Base-by-base conservation (phyloP, 805 yeast genomes). In the Candida taoyuanica region DNA sequence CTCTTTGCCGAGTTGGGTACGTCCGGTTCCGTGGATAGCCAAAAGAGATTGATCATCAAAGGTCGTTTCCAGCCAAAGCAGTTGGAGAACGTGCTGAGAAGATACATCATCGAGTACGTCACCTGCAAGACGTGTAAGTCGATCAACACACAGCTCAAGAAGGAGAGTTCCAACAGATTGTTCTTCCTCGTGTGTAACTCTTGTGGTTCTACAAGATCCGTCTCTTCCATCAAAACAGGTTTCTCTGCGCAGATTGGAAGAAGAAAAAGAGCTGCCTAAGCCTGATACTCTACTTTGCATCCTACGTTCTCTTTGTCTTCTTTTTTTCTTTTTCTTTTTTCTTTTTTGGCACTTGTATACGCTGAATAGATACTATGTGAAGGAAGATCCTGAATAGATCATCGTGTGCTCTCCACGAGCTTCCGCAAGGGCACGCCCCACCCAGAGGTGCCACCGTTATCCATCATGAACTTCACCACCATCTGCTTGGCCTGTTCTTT, bases 1-100 rank as follows among this genome's bases (percentile, higher is more conserved):
- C 68, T 93, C 66, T 93, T 93, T 68, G 97, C 98, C 1, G 99
- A 93, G 71, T 74, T 93, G 76, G 99, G 99, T 81, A 93, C 99
- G 16, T 87, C 98, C 2, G 99, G 99, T 60, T 89, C 97, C 40
- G 91, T 93, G 44, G 99, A 93, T 68, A 98, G 98, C 64, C 91
- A 86, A 65, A 86, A 88, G 73, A 83, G 98, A 67, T 78, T 93
- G 63, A 88, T 93, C 48, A 91, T 93, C 64, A 93, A 87, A 73
- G 99, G 99, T 73, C 85, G 95, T 66, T 93, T 88, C 74, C 95
- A 85, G 70, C 96, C 95, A 54, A 93, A 91, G 68, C 96, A 89
- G 67, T 81, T 93, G 75, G 98, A 93, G 69, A 83, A 88, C 49
- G 95, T 93, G 47, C 74, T 93, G 67, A 83, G 98, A 74, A 78